phyloP scores from a whole-genome alignment of 1,139 yeast species.

The Blastobotrys proliferans region DNA sequence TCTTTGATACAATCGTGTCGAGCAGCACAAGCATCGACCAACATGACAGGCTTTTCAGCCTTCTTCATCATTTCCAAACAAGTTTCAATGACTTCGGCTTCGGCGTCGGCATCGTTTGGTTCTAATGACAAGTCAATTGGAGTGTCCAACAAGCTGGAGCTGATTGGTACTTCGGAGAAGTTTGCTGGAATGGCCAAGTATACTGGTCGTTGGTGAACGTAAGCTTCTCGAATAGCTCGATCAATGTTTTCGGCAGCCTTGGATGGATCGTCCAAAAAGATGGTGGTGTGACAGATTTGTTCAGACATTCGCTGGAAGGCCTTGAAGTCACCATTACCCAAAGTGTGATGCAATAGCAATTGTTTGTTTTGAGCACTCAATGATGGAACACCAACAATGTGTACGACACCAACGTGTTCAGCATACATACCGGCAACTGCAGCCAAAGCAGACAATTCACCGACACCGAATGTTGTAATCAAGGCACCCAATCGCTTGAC shows the following conservation, averaged over 20 bases:
- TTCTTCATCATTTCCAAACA: conserved; percentile 49
- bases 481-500: conserved; percentile 55
- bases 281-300: conserved; percentile 62
- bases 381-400: conserved; percentile 63
- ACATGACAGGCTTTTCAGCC: conserved; percentile 65
- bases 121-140: conserved; percentile 62
- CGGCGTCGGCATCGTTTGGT: conserved; percentile 66
- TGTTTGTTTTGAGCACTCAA: conserved; percentile 62
- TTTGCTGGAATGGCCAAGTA: conserved; percentile 82
- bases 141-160: conserved; percentile 50
- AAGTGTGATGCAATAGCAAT: conserved; percentile 57
- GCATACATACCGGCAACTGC: conserved; percentile 67
- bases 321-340: conserved; percentile 81
- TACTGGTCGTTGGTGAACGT: conserved; percentile 72
- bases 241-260: conserved; percentile 69
- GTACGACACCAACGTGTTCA: conserved; percentile 59
- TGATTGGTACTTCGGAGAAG: conserved; percentile 62
- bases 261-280: conserved; percentile 55
- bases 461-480: conserved; percentile 69
- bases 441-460: conserved; percentile 64
- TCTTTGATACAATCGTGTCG: conserved; percentile 68
- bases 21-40: conserved; percentile 84
- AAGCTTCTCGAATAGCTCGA: conserved; percentile 69
- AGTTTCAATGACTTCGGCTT: conserved; percentile 62
- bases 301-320: conserved; percentile 74